Evolutionary conservation across 164 flowering plant species (phyloP), one percentile per base, ranked within the genome.

Genomic region (Liquidambar formosana): DNA sequence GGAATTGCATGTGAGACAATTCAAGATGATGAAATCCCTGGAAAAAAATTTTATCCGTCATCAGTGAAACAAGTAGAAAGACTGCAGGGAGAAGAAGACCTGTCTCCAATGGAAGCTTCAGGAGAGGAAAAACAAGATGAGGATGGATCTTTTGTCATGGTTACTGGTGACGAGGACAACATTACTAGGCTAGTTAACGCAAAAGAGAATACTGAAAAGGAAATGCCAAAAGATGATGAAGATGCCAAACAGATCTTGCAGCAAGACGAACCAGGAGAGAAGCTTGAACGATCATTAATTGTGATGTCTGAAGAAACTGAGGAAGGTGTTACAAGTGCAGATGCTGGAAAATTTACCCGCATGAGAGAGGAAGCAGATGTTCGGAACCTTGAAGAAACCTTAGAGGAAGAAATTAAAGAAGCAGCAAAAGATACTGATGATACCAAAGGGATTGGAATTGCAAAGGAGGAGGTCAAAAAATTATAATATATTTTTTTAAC

Each of bases 341-440:
- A 64, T 45, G 12, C 49, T 61, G 68, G 38, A 21, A 64, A 47
- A 9, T 14, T 26, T 41, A 70, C 48, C 16, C 2, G 56, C 21
- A 25, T 47, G 14, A 43, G 44, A 46, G 69, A 33, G 46, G 68
- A 57, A 63, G 56, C 16, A 25, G 3, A 51, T 15, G 12, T 26
- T 65, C 25, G 62, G n/a, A 59, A 67, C 56, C 45, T 64, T 53
- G 67, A 67, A 61, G 69, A 73, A 70, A 57, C 59, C 68, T 28
- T 63, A 16, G 21, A 66, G 23, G 65, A 62, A 67, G 75, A 63
- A 56, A 54, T 1, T 21, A 57, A 56, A 43, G 70, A 47, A 28
- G 61, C 23, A 16, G n/a, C 22, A 60, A 45, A 28, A 6, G 25
- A 54, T 9, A n/a, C 53, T 23, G 49, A 60, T 22, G 28, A 57